Evolutionary conservation across 1,284 basidiomycete species (phyloP).

Genomic region (Heterobasidion annosum): DNA sequence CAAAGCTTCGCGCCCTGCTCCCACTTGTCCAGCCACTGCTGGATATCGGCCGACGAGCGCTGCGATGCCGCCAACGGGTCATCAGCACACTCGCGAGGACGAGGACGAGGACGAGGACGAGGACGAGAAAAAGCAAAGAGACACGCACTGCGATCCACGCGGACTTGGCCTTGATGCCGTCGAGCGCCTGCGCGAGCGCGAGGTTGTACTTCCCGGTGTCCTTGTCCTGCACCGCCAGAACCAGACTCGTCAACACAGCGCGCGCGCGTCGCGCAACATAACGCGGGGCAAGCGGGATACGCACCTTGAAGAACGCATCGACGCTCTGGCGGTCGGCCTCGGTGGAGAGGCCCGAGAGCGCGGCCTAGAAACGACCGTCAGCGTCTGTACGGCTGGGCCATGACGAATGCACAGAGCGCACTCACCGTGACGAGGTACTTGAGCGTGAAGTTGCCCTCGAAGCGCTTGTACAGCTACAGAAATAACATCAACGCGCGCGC

Average conservation of each 20-base stretch:
- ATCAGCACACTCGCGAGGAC: neutral
- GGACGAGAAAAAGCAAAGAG: neutral
- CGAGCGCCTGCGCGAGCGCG: conserved; percentile 56
- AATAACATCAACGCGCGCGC: neutral
- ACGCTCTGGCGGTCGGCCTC: conserved; percentile 62
- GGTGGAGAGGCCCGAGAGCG: conserved; percentile 56
- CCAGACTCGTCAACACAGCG: conserved; percentile 8
- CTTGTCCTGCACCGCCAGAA: conserved; percentile 33
- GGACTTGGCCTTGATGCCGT: conserved; percentile 50
- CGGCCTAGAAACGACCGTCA: conserved; percentile 26
- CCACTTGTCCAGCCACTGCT: conserved; percentile 48
- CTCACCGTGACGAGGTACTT: conserved; percentile 40
- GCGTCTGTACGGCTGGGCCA: neutral
- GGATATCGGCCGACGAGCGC: conserved; percentile 50
- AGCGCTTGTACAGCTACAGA: conserved; percentile 57
- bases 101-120: neutral
- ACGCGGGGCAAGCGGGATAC: conserved; percentile 1
- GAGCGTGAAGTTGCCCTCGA: conserved; percentile 60
- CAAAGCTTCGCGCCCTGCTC: conserved; percentile 1
- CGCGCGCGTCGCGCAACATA: neutral
- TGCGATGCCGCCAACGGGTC: conserved; percentile 13
- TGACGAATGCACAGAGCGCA: conserved; percentile 4
- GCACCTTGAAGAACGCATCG: conserved; percentile 62
- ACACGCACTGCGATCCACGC: conserved; percentile 48
- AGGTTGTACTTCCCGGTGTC: conserved; percentile 59